Conservation (phyloP, 495 filamentous ascomycete genomes). For the Neurospora discreta region DNA sequence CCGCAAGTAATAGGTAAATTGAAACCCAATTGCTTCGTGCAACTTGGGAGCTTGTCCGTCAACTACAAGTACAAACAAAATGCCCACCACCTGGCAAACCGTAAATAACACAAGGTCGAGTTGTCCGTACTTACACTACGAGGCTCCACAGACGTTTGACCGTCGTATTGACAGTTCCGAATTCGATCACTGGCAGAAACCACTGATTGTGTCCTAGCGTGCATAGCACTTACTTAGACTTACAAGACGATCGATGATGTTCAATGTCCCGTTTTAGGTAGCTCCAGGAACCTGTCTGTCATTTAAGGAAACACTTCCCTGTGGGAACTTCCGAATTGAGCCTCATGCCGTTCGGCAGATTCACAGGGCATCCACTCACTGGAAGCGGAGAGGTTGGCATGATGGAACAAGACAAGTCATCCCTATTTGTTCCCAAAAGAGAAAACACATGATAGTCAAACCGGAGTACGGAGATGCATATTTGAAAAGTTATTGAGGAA, state of each 20-base stretch:
- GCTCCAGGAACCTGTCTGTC: background rate
- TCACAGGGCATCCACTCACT: background rate
- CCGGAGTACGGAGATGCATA: background rate
- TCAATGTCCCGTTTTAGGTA: background rate
- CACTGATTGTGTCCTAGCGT: background rate
- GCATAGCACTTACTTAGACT: background rate
- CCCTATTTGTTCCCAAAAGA: background rate
- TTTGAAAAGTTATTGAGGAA: background rate
- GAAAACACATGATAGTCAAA: background rate
- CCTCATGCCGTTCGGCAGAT: background rate
- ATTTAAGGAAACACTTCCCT: background rate
- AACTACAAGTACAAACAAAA: too few relatives aligned
- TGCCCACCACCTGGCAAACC: too few relatives aligned
- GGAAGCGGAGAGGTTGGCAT: background rate
- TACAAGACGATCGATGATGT: background rate
- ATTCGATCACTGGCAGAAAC: background rate
- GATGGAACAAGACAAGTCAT: background rate
- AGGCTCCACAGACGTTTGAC: too few relatives aligned
- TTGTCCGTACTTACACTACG: too few relatives aligned
- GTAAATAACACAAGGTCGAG: too few relatives aligned
- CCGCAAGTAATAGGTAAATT: background rate
- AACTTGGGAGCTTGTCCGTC: too few relatives aligned
- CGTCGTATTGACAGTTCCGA: background rate
- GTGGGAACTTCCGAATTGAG: background rate
- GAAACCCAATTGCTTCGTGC: background rate